Evolutionary conservation across 176 grass and related monocot genomes (phyloP).

Genomic region (Carex myosuroides): DNA sequence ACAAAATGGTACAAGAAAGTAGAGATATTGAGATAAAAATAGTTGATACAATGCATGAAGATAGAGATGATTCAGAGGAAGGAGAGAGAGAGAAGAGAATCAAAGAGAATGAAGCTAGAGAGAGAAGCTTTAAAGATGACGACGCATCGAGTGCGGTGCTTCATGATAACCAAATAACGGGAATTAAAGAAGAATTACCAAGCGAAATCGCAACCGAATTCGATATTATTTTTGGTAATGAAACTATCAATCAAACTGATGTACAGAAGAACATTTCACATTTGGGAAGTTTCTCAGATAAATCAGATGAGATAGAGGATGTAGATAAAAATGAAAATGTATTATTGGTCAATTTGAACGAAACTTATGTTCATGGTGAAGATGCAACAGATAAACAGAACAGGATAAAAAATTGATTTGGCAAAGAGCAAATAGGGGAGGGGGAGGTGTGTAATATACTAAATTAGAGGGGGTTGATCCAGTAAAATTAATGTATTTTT

Average conservation of each 20-base stretch:
- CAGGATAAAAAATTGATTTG: too few relatives aligned
- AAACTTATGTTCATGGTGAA: not conserved
- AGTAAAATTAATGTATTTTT: conserved; percentile 3
- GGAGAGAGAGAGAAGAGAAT: not conserved
- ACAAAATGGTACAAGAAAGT: not conserved
- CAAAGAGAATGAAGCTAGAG: conserved; percentile 23
- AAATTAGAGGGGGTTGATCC: not conserved
- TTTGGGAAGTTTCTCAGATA: conserved; percentile 2
- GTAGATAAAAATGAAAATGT: not conserved
- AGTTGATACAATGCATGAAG: conserved; percentile 5
- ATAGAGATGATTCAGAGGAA: not conserved
- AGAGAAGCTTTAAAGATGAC: conserved; percentile 26
- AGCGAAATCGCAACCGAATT: not conserved
- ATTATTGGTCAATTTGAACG: conserved; percentile 1
- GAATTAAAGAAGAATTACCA: not conserved
- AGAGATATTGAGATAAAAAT: not conserved
- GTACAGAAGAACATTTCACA: conserved; percentile 11
- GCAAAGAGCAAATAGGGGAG: not conserved
- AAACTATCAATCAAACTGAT: not conserved
- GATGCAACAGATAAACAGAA: not conserved
- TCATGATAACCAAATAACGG: not conserved
- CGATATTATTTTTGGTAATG: conserved; percentile 7
- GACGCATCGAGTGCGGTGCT: conserved; percentile 13
- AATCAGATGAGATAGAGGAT: not conserved
- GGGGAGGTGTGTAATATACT: not conserved